Conservation (phyloP, 345 rosid genomes). For the Eutrema yunnanense region DNA sequence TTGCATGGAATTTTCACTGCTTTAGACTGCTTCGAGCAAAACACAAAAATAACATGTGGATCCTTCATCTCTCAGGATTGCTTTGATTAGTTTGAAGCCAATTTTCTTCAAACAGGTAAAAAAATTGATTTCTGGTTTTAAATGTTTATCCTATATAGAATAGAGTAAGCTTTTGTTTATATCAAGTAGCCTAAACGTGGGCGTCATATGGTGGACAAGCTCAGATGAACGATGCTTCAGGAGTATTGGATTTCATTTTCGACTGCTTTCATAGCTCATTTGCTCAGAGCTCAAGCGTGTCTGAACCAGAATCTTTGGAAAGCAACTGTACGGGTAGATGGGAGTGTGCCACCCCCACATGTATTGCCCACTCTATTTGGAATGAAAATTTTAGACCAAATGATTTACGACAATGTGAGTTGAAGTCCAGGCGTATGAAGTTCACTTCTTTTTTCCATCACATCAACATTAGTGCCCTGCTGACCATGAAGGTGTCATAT, state of each 20-base stretch:
- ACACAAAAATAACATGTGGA: too few species aligned
- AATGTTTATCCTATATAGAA: too few species aligned
- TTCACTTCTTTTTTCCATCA: conserved; percentile 91
- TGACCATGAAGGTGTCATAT: conserved; percentile 64
- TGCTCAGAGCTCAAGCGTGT: conserved; percentile 44
- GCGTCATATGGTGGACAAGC: neutral
- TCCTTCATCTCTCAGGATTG: too few species aligned
- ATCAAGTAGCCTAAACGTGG: too few species aligned
- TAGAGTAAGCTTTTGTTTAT: too few species aligned
- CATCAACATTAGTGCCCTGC: conserved; percentile 84
- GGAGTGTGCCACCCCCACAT: conserved; percentile 67
- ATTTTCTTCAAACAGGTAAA: conserved; percentile 34
- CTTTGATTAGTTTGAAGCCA: too few species aligned
- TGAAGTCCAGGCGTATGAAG: conserved; percentile 85
- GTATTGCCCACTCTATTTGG: conserved; percentile 90
- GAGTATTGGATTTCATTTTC: conserved; percentile 82
- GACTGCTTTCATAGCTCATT: conserved; percentile 90
- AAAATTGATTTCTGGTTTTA: too few species aligned
- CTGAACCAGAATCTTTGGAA: conserved; percentile 36
- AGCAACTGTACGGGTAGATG: conserved; percentile 42
- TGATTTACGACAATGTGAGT: conserved; percentile 77
- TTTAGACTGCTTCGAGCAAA: too few species aligned
- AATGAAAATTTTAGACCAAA: conserved; percentile 64
- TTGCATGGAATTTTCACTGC: too few species aligned
- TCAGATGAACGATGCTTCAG: conserved; percentile 98